These are phyloP conservation scores for Penicillium subrubescens DNA, from an alignment of 495 filamentous ascomycete species.

Conservation along the genomic window DNA sequence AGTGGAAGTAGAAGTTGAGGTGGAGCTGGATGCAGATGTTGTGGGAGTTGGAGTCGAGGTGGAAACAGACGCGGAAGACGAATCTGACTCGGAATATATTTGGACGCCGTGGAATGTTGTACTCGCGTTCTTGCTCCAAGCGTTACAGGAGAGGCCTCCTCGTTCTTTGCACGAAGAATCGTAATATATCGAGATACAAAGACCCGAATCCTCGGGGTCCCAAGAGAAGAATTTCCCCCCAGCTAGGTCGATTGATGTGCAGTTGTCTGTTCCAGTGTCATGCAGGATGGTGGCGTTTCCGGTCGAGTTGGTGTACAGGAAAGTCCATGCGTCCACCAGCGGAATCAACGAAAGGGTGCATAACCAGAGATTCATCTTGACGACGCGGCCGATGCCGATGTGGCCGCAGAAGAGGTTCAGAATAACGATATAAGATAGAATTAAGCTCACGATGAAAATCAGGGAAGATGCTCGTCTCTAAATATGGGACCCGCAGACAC, in stretches of 20 bases:
- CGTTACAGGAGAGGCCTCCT: background rate
- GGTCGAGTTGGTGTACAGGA: constrained; percentile 21
- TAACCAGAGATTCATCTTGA: constrained; percentile 1
- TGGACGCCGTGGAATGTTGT: background rate
- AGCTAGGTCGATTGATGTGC: constrained; percentile 15
- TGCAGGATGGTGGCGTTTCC: constrained; percentile 14
- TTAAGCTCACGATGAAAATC: background rate
- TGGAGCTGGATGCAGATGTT: background rate
- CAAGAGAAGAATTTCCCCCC: constrained; percentile 16
- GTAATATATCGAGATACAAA: constrained; percentile 27
- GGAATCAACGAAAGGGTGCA: background rate
- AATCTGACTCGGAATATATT: background rate
- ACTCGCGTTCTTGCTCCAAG: background rate
- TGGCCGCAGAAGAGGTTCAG: background rate
- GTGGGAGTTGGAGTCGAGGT: background rate
- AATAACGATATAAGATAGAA: background rate
- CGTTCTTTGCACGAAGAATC: constrained; percentile 4
- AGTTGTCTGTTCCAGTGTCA: constrained; percentile 6
- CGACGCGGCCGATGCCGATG: background rate
- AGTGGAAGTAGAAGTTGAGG: background rate
- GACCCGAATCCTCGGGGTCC: constrained; percentile 18
- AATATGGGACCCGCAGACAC: background rate
- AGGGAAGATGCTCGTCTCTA: background rate
- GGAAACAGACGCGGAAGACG: background rate
- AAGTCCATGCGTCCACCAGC: constrained; percentile 23